Base-by-base conservation (phyloP, 768 basidiomycete species). In the Mycena kentingensis region DNA sequence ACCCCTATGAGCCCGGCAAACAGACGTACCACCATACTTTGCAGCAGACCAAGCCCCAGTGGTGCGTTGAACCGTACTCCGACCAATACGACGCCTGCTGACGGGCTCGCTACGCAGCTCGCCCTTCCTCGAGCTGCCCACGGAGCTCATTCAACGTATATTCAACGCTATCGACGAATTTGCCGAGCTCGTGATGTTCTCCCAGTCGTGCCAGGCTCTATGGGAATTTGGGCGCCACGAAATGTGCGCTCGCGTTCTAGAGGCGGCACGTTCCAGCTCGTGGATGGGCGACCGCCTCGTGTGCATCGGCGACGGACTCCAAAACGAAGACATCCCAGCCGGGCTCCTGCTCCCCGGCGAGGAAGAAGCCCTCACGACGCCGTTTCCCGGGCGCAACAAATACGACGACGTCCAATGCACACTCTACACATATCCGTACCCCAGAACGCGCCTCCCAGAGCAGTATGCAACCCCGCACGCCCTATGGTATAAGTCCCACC, bases 201-300 rank as follows among this genome's bases (percentile, higher is more conserved):
- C 28, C 49, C 16, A 24, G 8, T 41, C 43, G 2, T 55, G 49
- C 36, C 54, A 55, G 28, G 15, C 27, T 4, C 48, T 55, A 21
- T 55, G 54, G 54, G 48, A 22, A 24, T 18, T 52, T n/a, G 51
- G 50, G n/a, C 6, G 45, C 15, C 28, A 28, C 3, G 3, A 34
- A n/a, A 26, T 52, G 6, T 46, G 51, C 29, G 26, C 22, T 19
- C 49, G n/a, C 12, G 1, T 46, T 15, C n/a, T 36, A 15, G 12
- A 2, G 3, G 2, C 21, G 2, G 48, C 48, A 10, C 35, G 26
- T n/a, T 10, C 16, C 13, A 15, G 6, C 19, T 44, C 41, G 7
- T 56, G 54, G 49, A 32, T n/a, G 2, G 54, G 54, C 7, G 38
- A 57, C 26, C 55, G 54, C 36, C 22, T 55, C 28, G 24, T 50